phyloP scores from a whole-genome alignment of 2,329 filamentous ascomycete genomes.

The Fusarium buxicola region DNA sequence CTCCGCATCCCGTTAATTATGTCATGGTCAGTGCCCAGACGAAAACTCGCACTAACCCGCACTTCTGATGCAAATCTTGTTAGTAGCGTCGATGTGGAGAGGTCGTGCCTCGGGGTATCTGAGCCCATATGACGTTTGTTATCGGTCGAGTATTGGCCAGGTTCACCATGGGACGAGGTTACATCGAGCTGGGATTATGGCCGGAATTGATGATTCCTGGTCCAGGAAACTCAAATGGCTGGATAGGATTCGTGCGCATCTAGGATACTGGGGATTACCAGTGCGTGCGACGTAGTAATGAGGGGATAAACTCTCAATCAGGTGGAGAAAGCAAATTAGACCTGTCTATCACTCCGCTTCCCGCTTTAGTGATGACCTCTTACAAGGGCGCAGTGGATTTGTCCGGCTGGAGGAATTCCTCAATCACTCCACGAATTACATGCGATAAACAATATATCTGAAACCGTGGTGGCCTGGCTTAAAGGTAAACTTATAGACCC shows the following conservation, averaged over 20 bases:
- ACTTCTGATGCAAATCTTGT: constrained; percentile 2
- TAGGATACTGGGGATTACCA: neutral
- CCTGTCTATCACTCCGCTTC: constrained; percentile 3
- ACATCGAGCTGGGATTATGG: neutral
- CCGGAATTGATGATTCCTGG: neutral
- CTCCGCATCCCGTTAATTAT: constrained; percentile 34
- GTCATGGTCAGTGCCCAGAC: constrained; percentile 19
- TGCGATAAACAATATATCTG: neutral
- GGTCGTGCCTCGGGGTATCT: constrained; percentile 12
- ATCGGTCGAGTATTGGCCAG: constrained; percentile 24
- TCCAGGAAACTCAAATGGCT: neutral
- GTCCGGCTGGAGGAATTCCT: constrained; percentile 8
- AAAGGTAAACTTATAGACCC: neutral
- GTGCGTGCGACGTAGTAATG: neutral
- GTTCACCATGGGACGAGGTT: constrained; percentile 19
- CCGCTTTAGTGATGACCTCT: neutral
- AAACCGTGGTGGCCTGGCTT: too few relatives aligned
- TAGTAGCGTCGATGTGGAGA: constrained; percentile 24
- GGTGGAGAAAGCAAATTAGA: neutral
- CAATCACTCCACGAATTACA: constrained; percentile 6
- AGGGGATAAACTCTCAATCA: constrained; percentile 2
- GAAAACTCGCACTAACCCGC: constrained; percentile 15
- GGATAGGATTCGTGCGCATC: constrained; percentile 33
- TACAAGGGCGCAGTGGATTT: neutral
- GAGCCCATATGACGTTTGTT: constrained; percentile 23